Conservation (phyloP, 2,329 filamentous ascomycete genomes). For the Penicillium sp. region DNA sequence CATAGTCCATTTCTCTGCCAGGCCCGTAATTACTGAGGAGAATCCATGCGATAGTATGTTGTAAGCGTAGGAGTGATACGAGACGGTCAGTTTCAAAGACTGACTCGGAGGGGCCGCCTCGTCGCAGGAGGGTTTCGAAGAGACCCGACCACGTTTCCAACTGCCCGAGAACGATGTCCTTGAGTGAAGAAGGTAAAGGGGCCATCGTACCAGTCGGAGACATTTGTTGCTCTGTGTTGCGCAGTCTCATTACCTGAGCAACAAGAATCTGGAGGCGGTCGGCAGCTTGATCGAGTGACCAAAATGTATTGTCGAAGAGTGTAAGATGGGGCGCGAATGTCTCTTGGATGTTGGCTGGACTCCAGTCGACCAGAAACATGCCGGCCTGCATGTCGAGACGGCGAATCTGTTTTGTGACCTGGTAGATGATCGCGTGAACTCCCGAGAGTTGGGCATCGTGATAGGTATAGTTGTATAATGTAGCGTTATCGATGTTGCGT, state of each 20-base stretch:
- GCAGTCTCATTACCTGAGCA: slow-evolving; percentile 35
- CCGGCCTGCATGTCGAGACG: slow-evolving; percentile 44
- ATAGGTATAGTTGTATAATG: background rate
- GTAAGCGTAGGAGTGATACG: slow-evolving; percentile 36
- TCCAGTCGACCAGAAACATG: slow-evolving; percentile 36
- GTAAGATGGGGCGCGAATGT: slow-evolving; percentile 10
- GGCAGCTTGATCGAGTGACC: slow-evolving; percentile 38
- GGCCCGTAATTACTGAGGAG: slow-evolving; percentile 29
- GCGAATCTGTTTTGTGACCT: slow-evolving; percentile 40
- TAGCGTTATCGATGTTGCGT: slow-evolving; percentile 12
- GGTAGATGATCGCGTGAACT: slow-evolving; percentile 27
- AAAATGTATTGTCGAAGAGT: slow-evolving; percentile 22
- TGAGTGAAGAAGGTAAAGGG: slow-evolving; percentile 4
- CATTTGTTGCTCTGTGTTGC: slow-evolving; percentile 27
- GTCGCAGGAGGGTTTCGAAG: slow-evolving; percentile 11
- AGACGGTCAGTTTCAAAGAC: slow-evolving; percentile 18
- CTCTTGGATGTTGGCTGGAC: slow-evolving; percentile 34
- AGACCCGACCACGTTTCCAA: slow-evolving; percentile 13
- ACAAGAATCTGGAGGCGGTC: slow-evolving; percentile 38
- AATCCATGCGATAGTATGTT: slow-evolving; percentile 34
- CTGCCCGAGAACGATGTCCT: slow-evolving; percentile 6
- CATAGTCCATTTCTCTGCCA: slow-evolving; percentile 23
- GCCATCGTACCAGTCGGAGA: slow-evolving; percentile 6
- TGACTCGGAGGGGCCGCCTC: slow-evolving; percentile 5
- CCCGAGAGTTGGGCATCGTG: slow-evolving; percentile 16